phyloP scores from a whole-genome alignment of 108 stramenopile genomes.

The Skeletonema tropicum region DNA sequence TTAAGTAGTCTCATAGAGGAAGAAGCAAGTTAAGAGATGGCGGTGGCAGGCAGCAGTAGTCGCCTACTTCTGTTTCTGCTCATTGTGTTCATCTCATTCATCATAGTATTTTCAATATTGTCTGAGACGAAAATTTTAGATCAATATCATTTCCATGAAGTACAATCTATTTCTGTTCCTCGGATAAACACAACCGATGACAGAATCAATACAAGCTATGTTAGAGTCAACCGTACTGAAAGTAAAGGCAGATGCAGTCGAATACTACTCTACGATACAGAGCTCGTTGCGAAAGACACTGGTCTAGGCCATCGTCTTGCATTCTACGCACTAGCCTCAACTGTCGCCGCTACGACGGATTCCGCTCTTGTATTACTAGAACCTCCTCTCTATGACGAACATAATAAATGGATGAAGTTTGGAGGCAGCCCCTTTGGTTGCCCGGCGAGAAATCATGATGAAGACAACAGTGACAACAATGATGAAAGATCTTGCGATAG shows the following conservation, averaged over 20 bases:
- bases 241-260: neutral
- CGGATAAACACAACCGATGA: neutral
- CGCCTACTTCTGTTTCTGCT: neutral
- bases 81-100: neutral
- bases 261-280: neutral
- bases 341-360: neutral
- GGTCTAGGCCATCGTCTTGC: neutral
- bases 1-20: no score
- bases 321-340: neutral
- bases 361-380: neutral
- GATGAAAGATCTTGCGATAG: neutral
- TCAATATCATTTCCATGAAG: neutral
- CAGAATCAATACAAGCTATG: neutral
- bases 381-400: neutral
- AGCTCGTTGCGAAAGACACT: neutral
- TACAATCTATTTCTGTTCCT: neutral
- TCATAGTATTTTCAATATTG: neutral
- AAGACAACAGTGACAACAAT: no score
- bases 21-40: neutral
- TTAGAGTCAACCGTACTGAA: neutral
- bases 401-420: neutral
- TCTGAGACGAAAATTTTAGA: neutral
- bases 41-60: no score
- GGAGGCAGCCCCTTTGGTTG: neutral
- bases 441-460: neutral